These are phyloP conservation scores for Phytophthora aleatoria DNA, from an alignment of 352 stramenopile genomes.

Conservation along the genomic window DNA sequence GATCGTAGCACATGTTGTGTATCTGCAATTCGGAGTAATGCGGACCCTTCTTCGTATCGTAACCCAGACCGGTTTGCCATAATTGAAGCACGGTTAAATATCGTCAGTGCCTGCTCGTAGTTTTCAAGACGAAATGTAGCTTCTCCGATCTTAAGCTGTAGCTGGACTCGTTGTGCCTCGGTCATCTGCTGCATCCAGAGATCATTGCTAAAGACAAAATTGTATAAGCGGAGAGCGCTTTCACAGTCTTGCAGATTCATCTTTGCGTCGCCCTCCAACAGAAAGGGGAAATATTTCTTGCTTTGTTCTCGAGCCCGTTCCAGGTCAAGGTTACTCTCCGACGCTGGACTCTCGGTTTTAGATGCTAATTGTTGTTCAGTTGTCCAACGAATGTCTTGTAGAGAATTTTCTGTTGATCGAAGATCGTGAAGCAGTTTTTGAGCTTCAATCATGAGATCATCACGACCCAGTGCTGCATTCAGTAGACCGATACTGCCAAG, in stretches of 20 bases:
- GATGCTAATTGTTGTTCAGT: slow-evolving; percentile 38
- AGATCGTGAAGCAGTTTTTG: slow-evolving; percentile 52
- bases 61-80: slow-evolving; percentile 34
- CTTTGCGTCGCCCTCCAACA: slow-evolving; percentile 65
- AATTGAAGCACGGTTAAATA: slow-evolving; percentile 54
- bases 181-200: slow-evolving; percentile 50
- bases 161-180: slow-evolving; percentile 22
- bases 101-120: slow-evolving; percentile 52
- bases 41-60: slow-evolving; percentile 41
- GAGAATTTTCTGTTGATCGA: slow-evolving; percentile 37
- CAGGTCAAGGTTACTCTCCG: slow-evolving; percentile 6
- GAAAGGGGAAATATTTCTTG: slow-evolving; percentile 48
- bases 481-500: slow-evolving; percentile 54
- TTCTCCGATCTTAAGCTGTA: slow-evolving; percentile 49
- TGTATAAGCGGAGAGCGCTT: slow-evolving; percentile 48
- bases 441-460: slow-evolving; percentile 54
- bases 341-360: slow-evolving; percentile 6
- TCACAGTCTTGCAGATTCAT: slow-evolving; percentile 60
- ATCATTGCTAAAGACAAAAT: slow-evolving; percentile 43
- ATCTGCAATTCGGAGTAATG: slow-evolving; percentile 39
- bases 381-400: slow-evolving; percentile 51
- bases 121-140: slow-evolving; percentile 44
- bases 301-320: slow-evolving; percentile 15
- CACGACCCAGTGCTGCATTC: slow-evolving; percentile 52
- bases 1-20: slow-evolving; percentile 47